Conservation (phyloP, 140 eudicot genomes). For the Cichorium intybus region DNA sequence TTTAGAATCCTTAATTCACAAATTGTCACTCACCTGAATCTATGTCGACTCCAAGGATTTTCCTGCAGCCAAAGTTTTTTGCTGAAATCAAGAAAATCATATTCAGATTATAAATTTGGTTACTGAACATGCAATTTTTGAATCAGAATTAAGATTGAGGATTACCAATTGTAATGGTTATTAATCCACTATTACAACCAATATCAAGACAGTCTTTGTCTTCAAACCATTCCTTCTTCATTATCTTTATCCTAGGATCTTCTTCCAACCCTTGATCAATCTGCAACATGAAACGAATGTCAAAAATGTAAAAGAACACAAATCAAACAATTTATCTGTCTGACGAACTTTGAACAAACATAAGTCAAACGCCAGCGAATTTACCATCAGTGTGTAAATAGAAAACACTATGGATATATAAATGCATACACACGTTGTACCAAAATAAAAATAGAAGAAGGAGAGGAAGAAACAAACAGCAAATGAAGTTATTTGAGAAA, state of each 20-base stretch:
- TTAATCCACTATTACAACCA: constrained; percentile 84
- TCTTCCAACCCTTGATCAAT: constrained; percentile 67
- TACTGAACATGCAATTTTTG: not conserved
- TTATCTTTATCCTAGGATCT: constrained; percentile 79
- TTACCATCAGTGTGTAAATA: constrained; percentile 3
- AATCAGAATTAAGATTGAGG: not conserved
- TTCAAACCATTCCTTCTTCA: constrained; percentile 87
- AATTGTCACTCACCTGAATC: constrained; percentile 62
- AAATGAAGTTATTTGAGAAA: constrained; percentile 1
- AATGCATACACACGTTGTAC: not conserved
- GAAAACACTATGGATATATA: not conserved
- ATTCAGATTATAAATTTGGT: not conserved
- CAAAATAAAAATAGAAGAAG: not conserved
- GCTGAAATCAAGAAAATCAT: constrained; percentile 46
- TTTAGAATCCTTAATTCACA: not conserved
- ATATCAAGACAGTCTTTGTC: constrained; percentile 94
- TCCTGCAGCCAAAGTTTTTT: constrained; percentile 64
- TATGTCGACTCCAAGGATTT: constrained; percentile 86
- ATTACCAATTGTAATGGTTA: constrained; percentile 74
- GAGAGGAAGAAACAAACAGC: not conserved
- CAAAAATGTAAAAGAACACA: not conserved
- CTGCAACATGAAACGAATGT: constrained; percentile 30
- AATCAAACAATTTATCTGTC: not conserved
- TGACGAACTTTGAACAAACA: not conserved
- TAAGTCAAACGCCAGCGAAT: not conserved